A percentile compares a stretch with the other conserved stretches of the same genome.
These are phyloP conservation scores for Leccinum uliginosum DNA, from an alignment of 768 basidiomycete species.

Conservation along the genomic window DNA sequence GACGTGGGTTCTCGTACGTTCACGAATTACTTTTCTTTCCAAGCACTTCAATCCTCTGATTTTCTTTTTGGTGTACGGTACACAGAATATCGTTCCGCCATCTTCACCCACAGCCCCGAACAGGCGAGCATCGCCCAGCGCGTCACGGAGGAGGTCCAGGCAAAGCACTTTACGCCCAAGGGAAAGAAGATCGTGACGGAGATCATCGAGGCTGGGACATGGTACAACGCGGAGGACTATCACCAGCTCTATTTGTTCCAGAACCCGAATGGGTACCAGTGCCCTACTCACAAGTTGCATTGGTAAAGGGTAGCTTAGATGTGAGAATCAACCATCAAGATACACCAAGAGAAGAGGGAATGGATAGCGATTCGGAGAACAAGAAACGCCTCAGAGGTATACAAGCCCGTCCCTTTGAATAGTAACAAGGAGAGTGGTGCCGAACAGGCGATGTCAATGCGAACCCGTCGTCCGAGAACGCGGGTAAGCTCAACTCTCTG, in stretches of 20 bases:
- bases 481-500: constrained; percentile 54
- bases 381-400: constrained; percentile 48
- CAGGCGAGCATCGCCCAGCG: constrained; percentile 69
- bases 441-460: constrained; percentile 64
- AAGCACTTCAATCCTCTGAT: background rate
- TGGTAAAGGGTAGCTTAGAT: constrained; percentile 46
- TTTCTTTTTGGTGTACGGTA: background rate
- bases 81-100: constrained; percentile 88
- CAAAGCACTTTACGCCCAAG: constrained; percentile 72
- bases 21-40: background rate
- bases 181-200: constrained; percentile 74
- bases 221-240: constrained; percentile 83
- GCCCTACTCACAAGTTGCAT: constrained; percentile 80
- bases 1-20: constrained; percentile 78
- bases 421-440: constrained; percentile 58
- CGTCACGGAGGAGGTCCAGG: constrained; percentile 80
- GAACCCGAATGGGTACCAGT: constrained; percentile 87
- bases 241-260: constrained; percentile 78
- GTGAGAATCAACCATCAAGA: background rate
- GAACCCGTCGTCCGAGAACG: constrained; percentile 32
- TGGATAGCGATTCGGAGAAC: background rate
- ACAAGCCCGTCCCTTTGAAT: constrained; percentile 53
- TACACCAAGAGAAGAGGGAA: background rate
- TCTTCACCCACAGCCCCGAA: constrained; percentile 74
- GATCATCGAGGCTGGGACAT: constrained; percentile 62